A percentile compares a stretch with the other conserved stretches of the same genome.
These are phyloP conservation scores for Penicillium sp. DNA, from an alignment of 2,329 filamentous ascomycete species.

Conservation along the genomic window DNA sequence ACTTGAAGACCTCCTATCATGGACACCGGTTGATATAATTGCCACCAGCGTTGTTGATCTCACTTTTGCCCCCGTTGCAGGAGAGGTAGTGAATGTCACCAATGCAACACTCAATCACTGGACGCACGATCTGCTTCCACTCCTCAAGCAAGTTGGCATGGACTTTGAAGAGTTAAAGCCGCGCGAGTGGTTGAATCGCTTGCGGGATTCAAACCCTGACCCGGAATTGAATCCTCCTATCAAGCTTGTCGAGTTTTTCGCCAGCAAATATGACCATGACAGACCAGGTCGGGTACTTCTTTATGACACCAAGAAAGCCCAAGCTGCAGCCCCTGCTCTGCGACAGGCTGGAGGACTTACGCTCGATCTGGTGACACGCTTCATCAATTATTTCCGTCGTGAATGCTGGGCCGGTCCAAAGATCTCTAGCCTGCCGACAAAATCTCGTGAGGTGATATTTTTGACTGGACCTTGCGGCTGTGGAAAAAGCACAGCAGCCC, in stretches of 20 bases:
- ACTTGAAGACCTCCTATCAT: constrained; percentile 11
- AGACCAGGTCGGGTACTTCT: constrained; percentile 29
- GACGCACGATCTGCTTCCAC: constrained; percentile 53
- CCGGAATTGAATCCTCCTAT: constrained; percentile 53
- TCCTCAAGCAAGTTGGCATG: constrained; percentile 50
- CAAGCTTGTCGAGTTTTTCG: constrained; percentile 57
- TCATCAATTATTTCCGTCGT: constrained; percentile 16
- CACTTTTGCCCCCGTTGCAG: constrained; percentile 15
- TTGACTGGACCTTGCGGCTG: constrained; percentile 57
- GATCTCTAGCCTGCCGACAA: not conserved
- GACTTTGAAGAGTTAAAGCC: constrained; percentile 29
- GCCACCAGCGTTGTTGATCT: constrained; percentile 22
- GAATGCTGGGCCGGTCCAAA: constrained; percentile 13
- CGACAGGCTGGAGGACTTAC: constrained; percentile 14
- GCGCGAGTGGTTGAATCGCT: constrained; percentile 33
- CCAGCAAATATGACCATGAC: constrained; percentile 53
- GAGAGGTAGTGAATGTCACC: constrained; percentile 47
- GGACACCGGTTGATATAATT: constrained; percentile 14
- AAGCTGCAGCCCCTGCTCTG: constrained; percentile 16
- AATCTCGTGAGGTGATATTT: constrained; percentile 19
- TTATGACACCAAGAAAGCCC: constrained; percentile 23
- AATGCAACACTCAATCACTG: constrained; percentile 50
- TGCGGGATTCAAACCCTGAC: constrained; percentile 52
- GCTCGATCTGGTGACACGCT: constrained; percentile 7
- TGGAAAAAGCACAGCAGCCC: constrained; percentile 56